Evolutionary conservation across 306 rosid genomes (phyloP).

Genomic region (Carpinus viminea): DNA sequence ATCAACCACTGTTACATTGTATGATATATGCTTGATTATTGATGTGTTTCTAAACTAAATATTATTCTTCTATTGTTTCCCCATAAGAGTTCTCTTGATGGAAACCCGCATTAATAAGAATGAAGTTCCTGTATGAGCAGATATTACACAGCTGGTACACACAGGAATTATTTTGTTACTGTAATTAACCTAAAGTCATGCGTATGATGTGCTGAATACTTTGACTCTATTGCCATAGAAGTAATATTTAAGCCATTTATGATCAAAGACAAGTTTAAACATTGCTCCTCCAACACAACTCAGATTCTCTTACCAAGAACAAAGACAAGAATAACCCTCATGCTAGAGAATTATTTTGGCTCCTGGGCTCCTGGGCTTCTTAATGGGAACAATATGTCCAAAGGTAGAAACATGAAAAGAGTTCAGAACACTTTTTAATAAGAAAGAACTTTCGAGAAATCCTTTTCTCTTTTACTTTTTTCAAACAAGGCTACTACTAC

Average conservation of each 20-base stretch:
- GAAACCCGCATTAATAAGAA: background rate
- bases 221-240: background rate
- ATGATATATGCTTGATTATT: background rate
- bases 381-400: background rate
- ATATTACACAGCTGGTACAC: background rate
- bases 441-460: slow-evolving; percentile 1
- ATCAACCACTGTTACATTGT: background rate
- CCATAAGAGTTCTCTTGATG: background rate
- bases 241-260: slow-evolving; percentile 4
- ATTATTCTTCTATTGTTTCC: background rate
- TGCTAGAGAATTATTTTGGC: background rate
- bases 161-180: background rate
- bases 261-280: slow-evolving; percentile 1
- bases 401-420: background rate
- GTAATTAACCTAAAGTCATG: background rate
- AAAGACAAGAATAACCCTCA: background rate
- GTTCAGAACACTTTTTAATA: slow-evolving; percentile 8
- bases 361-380: background rate
- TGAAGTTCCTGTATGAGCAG: background rate
- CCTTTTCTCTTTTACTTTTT: background rate
- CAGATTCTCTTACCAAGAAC: slow-evolving; percentile 7
- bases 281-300: background rate
- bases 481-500: background rate
- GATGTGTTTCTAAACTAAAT: background rate
- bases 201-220: background rate